These are phyloP conservation scores for Diutina sp. DNA, from an alignment of 1,139 yeast species.

Conservation along the genomic window DNA sequence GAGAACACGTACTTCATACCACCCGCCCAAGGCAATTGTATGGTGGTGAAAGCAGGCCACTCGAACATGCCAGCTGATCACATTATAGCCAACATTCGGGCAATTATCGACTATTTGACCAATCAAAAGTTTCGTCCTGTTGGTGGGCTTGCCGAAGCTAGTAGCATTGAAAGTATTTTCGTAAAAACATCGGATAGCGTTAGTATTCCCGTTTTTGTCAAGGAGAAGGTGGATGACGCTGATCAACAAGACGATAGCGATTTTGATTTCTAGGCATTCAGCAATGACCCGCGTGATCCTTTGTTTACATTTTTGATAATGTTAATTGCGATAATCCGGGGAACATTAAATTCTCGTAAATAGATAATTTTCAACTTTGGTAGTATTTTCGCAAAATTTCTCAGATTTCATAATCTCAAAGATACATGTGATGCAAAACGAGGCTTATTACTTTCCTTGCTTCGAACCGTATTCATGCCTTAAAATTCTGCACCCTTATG, in stretches of 20 bases:
- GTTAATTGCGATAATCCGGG: not conserved
- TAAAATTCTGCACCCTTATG: not conserved
- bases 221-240: not conserved
- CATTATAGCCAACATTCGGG: conserved; percentile 40
- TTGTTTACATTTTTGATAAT: not conserved
- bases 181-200: conserved; percentile 54
- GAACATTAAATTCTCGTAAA: not conserved
- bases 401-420: not conserved
- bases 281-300: not conserved
- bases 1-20: conserved; percentile 50
- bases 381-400: not conserved
- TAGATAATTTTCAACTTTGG: not conserved
- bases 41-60: conserved; percentile 41
- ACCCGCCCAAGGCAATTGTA: conserved; percentile 40
- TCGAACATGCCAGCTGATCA: conserved; percentile 29
- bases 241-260: not conserved
- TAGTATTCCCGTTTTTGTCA: conserved; percentile 29
- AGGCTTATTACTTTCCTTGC: not conserved
- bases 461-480: not conserved
- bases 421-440: not conserved
- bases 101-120: conserved; percentile 37
- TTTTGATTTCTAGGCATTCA: not conserved
- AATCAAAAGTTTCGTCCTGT: conserved; percentile 37
- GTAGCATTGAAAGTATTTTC: conserved; percentile 36
- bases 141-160: conserved; percentile 41